Evolutionary conservation across 495 filamentous ascomycete species (phyloP), one percentile per base, ranked within the genome.

Genomic region (Aspergillus sparsus): DNA sequence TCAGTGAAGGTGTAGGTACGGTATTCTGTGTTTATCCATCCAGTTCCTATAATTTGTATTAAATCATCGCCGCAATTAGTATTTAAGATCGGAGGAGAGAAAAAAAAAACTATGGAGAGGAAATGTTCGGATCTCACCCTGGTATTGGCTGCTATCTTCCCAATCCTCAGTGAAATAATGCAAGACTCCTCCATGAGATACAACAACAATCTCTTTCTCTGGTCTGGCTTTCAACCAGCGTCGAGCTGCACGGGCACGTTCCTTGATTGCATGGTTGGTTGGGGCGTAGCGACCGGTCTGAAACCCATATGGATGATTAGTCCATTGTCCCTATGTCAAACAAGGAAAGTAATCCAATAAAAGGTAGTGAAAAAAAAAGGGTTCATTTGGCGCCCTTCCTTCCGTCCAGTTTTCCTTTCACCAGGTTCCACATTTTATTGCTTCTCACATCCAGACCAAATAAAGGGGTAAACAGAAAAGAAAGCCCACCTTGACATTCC

Each of bases 121-220:
- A 31, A 74, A 27, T 27, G 21, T 27, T 27, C 21, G 21, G 21
- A 27, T 27, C 77, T 47, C 74, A 82, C 85, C 87, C 56, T 74
- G 70, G 55, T 81, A 80, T 33, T 76, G 66, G 45, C 79, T 79
- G 62, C 81, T 76, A 11, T 85, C 89, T 47, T 84, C 79, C 85
- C 88, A 96, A 62, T 97, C 92, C 61, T 92, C 82, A 5, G 91
- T 96, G 53, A 98, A 77, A 62, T 89, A 96, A 69, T 87, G 89
- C 49, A 90, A 62, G 54, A 88, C 85, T 7, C 84, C 85, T 7
- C 89, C 89, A 64, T 92, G 89, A 3, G 87, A 84, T 5, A 92
- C 88, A n/a, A 89, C 78, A 3, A 89, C 86, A 36, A 97, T 85
- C 69, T 77, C 77, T 70, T 79, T 79, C 74, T 82, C 77, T 41